Evolutionary conservation across 768 basidiomycete species (phyloP), one percentile per base, ranked within the genome.

Genomic region (Termitomyces sp.): DNA sequence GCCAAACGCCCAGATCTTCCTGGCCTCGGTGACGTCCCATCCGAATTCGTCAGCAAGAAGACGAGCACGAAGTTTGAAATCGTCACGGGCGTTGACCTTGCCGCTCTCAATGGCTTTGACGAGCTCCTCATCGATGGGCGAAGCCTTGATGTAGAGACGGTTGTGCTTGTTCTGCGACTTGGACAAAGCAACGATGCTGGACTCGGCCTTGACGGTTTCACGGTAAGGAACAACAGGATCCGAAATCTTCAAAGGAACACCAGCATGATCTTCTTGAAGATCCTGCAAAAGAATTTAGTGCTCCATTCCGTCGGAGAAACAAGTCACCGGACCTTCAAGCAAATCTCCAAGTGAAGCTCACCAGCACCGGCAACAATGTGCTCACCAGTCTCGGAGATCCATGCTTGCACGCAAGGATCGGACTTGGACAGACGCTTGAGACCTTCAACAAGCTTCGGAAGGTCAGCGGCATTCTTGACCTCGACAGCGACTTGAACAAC

Each of bases 141-240:
- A 63, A 42, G 97, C 97, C 82, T 94, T 94, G 65, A 87, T 82
- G 74, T 87, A 99, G 57, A 99, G 81, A 79, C 96, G 92, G 75
- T 98, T 99, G 87, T 99, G 96, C 84, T 98, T 98, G 84, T 99
- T 98, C 78, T 97, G 97, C 31, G 96, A 98, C 76, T 99, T 99
- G 61, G 97, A 98, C 36, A 98, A 80, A 22, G 97, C 96, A 63
- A 92, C 87, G 66, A 98, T 98, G 52, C 88, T 85, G 8, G 96
- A 98, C 76, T 98, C 94, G 57, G 93, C 75, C 76, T 87, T 92
- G 74, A 99, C 94, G 14, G 96, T 98, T 81, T 98, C 97, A 73
- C 94, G 83, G 80, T 98, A 98, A 54, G 88, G 88, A 66, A 98
- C 95, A 71, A 99, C 94, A 64, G 92, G 93, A 75, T 94, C 91